Conservation (phyloP, 2,329 filamentous ascomycete species). For the Torrubiella hemipterigena region DNA sequence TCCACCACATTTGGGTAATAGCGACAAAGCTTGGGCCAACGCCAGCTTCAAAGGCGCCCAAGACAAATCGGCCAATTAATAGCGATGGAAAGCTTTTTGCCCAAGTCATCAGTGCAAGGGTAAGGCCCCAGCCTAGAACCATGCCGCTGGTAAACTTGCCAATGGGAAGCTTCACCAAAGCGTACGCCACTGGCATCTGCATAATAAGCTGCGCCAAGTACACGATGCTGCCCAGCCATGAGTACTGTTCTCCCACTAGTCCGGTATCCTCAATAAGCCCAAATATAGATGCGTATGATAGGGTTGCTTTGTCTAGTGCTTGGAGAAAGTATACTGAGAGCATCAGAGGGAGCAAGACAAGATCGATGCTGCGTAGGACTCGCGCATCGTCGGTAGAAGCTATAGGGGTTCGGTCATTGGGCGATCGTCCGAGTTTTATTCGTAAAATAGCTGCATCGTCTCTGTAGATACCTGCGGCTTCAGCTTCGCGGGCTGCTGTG, state of each 20-base stretch:
- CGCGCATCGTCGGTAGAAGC: slow-evolving; percentile 21
- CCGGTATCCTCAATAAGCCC: slow-evolving; percentile 46
- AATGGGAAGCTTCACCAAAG: slow-evolving; percentile 47
- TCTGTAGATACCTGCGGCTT: slow-evolving; percentile 11
- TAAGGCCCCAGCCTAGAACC: slow-evolving; percentile 41
- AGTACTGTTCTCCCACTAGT: slow-evolving; percentile 43
- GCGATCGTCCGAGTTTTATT: slow-evolving; percentile 22
- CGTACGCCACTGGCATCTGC: slow-evolving; percentile 42
- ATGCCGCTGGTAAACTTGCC: slow-evolving; percentile 49
- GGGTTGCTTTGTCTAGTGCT: slow-evolving; percentile 48
- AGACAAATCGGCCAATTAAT: slow-evolving; percentile 39
- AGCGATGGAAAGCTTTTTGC: slow-evolving; percentile 35
- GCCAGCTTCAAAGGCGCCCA: slow-evolving; percentile 43
- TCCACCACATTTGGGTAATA: slow-evolving; percentile 51
- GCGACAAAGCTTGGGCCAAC: slow-evolving; percentile 39
- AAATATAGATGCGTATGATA: slow-evolving; percentile 51
- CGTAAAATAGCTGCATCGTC: slow-evolving; percentile 35
- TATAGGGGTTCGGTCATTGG: slow-evolving; percentile 18
- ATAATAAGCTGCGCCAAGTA: slow-evolving; percentile 48
- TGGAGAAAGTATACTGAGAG: slow-evolving; percentile 52
- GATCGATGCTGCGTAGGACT: slow-evolving; percentile 25
- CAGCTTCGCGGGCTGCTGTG: neutral
- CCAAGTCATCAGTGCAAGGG: slow-evolving; percentile 38
- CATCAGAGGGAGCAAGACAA: slow-evolving; percentile 30
- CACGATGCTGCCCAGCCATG: slow-evolving; percentile 49